A percentile compares a stretch with the other conserved stretches of the same genome.
Conservation (phyloP, 495 filamentous ascomycete genomes). For the Tetracladium marchalianum region DNA sequence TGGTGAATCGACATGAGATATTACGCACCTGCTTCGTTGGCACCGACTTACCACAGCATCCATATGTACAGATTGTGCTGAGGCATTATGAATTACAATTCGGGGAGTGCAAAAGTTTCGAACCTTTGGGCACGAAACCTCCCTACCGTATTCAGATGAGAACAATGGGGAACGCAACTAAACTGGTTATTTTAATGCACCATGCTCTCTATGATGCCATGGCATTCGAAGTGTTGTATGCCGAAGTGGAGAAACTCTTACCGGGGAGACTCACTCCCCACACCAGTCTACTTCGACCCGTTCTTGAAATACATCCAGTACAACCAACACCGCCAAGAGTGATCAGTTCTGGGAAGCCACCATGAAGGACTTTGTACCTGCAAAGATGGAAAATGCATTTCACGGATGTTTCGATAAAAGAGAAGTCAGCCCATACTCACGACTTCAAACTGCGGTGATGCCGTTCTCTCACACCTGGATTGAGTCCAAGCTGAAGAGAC, state of each 20-base stretch:
- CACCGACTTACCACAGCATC: slow-evolving; percentile 36
- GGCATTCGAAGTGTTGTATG: slow-evolving; percentile 52
- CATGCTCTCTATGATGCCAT: slow-evolving; percentile 77
- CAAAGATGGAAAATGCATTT: slow-evolving; percentile 5
- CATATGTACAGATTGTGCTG: slow-evolving; percentile 50
- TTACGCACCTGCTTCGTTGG: slow-evolving; percentile 47
- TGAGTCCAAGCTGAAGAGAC: slow-evolving; percentile 32
- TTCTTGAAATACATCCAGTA: slow-evolving; percentile 40
- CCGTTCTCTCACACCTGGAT: slow-evolving; percentile 32
- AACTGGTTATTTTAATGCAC: slow-evolving; percentile 55
- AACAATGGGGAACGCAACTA: slow-evolving; percentile 5
- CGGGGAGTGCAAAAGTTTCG: background rate
- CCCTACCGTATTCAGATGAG: slow-evolving; percentile 24
- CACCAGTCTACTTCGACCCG: slow-evolving; percentile 30
- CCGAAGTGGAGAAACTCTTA: slow-evolving; percentile 52
- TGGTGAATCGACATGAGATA: slow-evolving; percentile 48
- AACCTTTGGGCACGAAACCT: slow-evolving; percentile 1
- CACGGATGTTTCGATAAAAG: background rate
- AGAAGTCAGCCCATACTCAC: background rate
- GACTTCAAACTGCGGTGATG: background rate
- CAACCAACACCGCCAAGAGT: slow-evolving; percentile 23
- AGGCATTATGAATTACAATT: slow-evolving; percentile 9
- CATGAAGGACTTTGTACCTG: slow-evolving; percentile 38
- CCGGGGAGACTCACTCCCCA: slow-evolving; percentile 30
- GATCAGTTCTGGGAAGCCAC: slow-evolving; percentile 54